Evolutionary conservation across 805 yeast genomes (phyloP), one percentile per base, ranked within the genome.

Genomic region (Kodamaea hsintzibuensis): DNA sequence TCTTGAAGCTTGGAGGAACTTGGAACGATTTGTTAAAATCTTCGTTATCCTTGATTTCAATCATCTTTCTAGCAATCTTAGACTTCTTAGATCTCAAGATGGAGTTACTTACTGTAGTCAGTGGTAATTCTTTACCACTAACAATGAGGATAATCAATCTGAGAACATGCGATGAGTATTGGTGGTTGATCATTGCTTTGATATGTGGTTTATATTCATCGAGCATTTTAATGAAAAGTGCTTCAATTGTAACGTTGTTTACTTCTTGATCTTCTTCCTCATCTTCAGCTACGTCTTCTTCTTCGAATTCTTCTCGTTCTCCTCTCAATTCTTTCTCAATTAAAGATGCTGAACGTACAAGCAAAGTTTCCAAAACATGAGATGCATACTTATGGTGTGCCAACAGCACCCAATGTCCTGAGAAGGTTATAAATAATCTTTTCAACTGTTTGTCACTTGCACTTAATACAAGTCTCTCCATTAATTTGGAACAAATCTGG

Each of bases 11-110:
- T 7, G 74, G 65, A 7, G 97, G 96, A 0, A 83, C 83, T 70
- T 84, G 89, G 66, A 82, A 89, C 0, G 85, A 73, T 54, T 81
- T 76, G 63, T 83, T 79, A 62, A 85, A 87, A 59, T 87, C 91
- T 13, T 85, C 86, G 57, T 80, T 86, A 67, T 89, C 96, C 62
- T 85, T 85, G 45, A 91, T 86, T 61, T 89, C 95, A 63, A 91
- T 89, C 96, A 90, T 89, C 67, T 91, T 91, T 68, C 98, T 84
- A 6, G 98, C 97, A 69, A 85, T 88, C 70, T 83, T 91, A 49
- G 91, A 88, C 71, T 80, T 88, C 65, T 90, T 91, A 27, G 96
- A 87, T 66, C 98, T 82, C 59, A 91, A 76, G 5, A 88, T 81
- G 0, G 92, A 88, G 64, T 84, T 85, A 22, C 86, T 79, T 63